Evolutionary conservation across 2,329 filamentous ascomycete species (phyloP).

Genomic region (Epichloe hybrida): DNA sequence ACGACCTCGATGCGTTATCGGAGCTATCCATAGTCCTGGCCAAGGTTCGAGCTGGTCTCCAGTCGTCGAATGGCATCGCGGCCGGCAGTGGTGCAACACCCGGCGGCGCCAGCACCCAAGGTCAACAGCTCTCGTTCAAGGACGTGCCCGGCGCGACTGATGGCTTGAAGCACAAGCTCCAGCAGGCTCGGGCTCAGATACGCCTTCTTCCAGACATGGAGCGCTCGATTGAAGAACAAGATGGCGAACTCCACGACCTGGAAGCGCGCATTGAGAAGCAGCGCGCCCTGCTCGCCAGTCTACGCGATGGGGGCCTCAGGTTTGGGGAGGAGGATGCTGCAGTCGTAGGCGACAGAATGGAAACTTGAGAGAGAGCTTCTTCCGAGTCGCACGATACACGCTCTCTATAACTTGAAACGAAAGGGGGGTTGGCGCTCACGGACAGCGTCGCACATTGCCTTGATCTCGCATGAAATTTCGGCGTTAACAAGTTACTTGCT

Average conservation of each 20-base stretch:
- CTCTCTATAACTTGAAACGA: not conserved
- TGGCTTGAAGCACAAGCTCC: constrained; percentile 68
- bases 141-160: constrained; percentile 69
- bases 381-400: not conserved
- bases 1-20: constrained; percentile 75
- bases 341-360: constrained; percentile 25
- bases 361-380: constrained; percentile 16
- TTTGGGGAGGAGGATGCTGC: constrained; percentile 17
- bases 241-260: constrained; percentile 53
- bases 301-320: constrained; percentile 34
- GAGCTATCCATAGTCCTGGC: constrained; percentile 66
- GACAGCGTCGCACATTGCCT: not conserved
- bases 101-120: constrained; percentile 18
- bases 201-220: constrained; percentile 56
- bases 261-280: constrained; percentile 51
- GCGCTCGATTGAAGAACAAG: constrained; percentile 53
- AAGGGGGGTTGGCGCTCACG: not conserved
- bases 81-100: constrained; percentile 25
- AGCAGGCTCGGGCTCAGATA: constrained; percentile 58
- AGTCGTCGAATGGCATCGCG: constrained; percentile 26
- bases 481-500: not conserved
- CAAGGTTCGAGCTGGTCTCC: constrained; percentile 47
- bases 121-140: constrained; percentile 41
- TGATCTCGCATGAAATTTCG: not conserved
- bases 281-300: constrained; percentile 38